phyloP scores from a whole-genome alignment of 352 stramenopile species.

The Pythium aquatile region DNA sequence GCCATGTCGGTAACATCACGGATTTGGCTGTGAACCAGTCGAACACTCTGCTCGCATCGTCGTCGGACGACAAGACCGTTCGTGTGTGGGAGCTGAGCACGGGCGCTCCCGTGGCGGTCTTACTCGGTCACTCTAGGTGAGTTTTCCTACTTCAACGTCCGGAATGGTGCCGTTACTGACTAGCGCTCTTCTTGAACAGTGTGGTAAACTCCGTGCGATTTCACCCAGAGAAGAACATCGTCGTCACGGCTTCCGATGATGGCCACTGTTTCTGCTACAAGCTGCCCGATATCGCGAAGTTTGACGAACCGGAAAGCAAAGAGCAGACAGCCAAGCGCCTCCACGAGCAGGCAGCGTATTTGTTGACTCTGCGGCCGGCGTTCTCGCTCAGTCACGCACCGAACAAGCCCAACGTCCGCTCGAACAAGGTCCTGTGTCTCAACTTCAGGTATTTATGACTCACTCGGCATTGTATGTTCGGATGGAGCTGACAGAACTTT shows the following conservation, averaged over 20 bases:
- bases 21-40: conserved; percentile 86
- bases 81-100: conserved; percentile 87
- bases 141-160: conserved; percentile 30
- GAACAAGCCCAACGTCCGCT: conserved; percentile 28
- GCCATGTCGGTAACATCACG: conserved; percentile 88
- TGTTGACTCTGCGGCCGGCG: conserved; percentile 77
- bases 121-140: conserved; percentile 84
- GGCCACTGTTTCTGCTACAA: conserved; percentile 91
- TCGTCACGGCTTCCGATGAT: conserved; percentile 93
- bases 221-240: conserved; percentile 80
- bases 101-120: conserved; percentile 78
- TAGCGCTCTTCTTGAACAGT: conserved; percentile 25
- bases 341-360: conserved; percentile 65
- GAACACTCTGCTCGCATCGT: conserved; percentile 81
- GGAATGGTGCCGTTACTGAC: not conserved
- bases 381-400: conserved; percentile 67
- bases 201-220: conserved; percentile 88
- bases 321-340: conserved; percentile 78
- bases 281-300: conserved; percentile 63
- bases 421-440: conserved; percentile 43
- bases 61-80: conserved; percentile 88
- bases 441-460: conserved; percentile 32
- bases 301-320: conserved; percentile 59
- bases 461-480: not conserved
- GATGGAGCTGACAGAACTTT: not conserved